Evolutionary conservation across 1,284 basidiomycete species (phyloP).

Genomic region (Peniophora sp.): DNA sequence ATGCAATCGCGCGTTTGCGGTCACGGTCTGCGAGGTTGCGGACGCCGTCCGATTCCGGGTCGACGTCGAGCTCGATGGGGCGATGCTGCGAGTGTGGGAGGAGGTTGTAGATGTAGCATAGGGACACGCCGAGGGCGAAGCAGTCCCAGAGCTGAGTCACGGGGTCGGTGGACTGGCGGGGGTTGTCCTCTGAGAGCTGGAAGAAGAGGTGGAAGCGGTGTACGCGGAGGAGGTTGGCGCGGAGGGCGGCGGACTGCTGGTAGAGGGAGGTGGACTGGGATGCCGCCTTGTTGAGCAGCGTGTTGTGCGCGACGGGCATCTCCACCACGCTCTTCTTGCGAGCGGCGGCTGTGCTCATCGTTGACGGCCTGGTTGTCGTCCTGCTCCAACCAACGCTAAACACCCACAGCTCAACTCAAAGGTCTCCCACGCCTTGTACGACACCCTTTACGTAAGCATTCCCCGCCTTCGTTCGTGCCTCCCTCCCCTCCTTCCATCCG

Average conservation of each 20-base stretch:
- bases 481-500: too few species aligned
- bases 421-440: background rate
- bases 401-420: background rate
- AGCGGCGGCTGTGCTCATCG: constrained; percentile 62
- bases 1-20: constrained; percentile 74
- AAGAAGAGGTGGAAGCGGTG: constrained; percentile 67
- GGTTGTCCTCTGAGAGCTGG: constrained; percentile 43
- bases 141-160: constrained; percentile 94
- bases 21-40: constrained; percentile 54
- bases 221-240: constrained; percentile 67
- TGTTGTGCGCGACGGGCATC: constrained; percentile 67
- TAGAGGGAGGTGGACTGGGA: constrained; percentile 78
- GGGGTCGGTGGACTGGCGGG: constrained; percentile 72
- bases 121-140: constrained; percentile 87
- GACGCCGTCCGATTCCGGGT: constrained; percentile 54
- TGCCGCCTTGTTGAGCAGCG: constrained; percentile 79
- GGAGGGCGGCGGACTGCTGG: constrained; percentile 77
- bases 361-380: constrained; percentile 10
- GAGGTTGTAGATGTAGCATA: constrained; percentile 94
- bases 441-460: background rate
- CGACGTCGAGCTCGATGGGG: constrained; percentile 64
- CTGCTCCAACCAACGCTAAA: too few species aligned
- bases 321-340: constrained; percentile 81
- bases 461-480: background rate
- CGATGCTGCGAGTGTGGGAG: constrained; percentile 56